Evolutionary conservation across 192 early-diverging fungal genomes (phyloP).

Genomic region (Obelidium mucronatum): DNA sequence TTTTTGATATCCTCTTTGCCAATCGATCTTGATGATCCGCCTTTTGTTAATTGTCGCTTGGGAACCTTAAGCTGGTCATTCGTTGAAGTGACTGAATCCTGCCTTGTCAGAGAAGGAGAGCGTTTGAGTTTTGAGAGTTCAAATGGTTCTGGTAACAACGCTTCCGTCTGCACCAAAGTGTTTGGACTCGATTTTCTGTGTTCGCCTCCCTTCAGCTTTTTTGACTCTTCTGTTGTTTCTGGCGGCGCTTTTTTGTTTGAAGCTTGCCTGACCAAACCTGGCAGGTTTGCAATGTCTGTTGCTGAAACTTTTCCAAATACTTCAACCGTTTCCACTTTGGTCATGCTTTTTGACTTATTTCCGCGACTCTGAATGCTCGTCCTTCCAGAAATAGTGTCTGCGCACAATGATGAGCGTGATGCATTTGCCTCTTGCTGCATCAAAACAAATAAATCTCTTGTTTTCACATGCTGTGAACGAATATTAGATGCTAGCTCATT

Average conservation of each 20-base stretch:
- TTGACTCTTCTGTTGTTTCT: neutral
- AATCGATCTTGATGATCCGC: no score
- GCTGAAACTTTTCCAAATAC: neutral
- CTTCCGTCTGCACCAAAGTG: neutral
- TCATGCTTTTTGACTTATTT: neutral
- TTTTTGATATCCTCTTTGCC: no score
- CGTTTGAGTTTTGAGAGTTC: no score
- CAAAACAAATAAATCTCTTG: neutral
- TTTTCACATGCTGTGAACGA: neutral
- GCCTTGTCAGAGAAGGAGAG: no score
- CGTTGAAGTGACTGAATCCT: no score
- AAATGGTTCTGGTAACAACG: neutral
- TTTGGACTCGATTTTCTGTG: constrained; percentile 23
- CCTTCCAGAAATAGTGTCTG: no score
- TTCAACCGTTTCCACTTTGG: no score
- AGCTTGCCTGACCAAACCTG: neutral
- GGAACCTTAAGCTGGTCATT: no score
- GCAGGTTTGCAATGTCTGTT: neutral
- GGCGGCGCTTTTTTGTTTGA: no score
- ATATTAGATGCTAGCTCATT: neutral
- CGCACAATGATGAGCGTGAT: neutral
- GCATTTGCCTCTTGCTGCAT: neutral
- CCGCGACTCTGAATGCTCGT: no score
- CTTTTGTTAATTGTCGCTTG: no score
- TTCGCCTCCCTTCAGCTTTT: neutral